Conservation (phyloP, 371 early-diverging fungal species). For the Rhizomucor pusillus region DNA sequence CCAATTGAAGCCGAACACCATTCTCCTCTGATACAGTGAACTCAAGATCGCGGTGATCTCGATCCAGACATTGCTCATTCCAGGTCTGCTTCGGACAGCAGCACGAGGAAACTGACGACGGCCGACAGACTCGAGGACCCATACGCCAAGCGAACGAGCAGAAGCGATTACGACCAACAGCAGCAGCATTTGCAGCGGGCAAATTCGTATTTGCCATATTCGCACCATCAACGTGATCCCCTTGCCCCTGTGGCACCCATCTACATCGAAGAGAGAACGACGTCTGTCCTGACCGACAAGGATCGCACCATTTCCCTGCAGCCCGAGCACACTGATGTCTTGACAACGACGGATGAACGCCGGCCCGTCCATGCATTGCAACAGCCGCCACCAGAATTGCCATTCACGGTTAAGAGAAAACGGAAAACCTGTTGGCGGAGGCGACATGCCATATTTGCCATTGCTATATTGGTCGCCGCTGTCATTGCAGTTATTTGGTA, state of each 20-base stretch:
- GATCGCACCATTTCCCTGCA: slow-evolving; percentile 25
- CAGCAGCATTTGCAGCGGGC: slow-evolving; percentile 21
- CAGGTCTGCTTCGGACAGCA: slow-evolving; percentile 40
- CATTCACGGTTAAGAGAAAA: slow-evolving; percentile 12
- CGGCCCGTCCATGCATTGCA: slow-evolving; percentile 12
- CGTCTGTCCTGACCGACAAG: slow-evolving; percentile 18
- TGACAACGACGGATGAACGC: slow-evolving; percentile 26
- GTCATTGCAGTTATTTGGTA: slow-evolving; percentile 29
- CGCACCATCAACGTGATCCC: slow-evolving; percentile 37
- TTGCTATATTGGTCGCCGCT: slow-evolving; percentile 16
- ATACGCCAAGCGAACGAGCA: slow-evolving; percentile 24
- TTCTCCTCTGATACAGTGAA: background rate
- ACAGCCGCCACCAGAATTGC: slow-evolving; percentile 13
- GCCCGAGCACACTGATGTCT: slow-evolving; percentile 31
- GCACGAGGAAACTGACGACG: slow-evolving; percentile 27
- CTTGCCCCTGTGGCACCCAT: slow-evolving; percentile 27
- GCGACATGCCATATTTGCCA: slow-evolving; percentile 17
- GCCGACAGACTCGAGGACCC: slow-evolving; percentile 42
- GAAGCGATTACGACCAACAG: slow-evolving; percentile 1
- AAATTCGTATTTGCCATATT: slow-evolving; percentile 48
- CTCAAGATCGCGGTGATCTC: background rate
- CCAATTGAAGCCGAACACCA: background rate
- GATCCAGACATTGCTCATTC: slow-evolving; percentile 29
- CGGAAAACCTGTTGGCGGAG: slow-evolving; percentile 15
- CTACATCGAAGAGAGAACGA: slow-evolving; percentile 39